Evolutionary conservation across 805 yeast species (phyloP), one percentile per base, ranked within the genome.

Genomic region (Saturnispora saitoi): DNA sequence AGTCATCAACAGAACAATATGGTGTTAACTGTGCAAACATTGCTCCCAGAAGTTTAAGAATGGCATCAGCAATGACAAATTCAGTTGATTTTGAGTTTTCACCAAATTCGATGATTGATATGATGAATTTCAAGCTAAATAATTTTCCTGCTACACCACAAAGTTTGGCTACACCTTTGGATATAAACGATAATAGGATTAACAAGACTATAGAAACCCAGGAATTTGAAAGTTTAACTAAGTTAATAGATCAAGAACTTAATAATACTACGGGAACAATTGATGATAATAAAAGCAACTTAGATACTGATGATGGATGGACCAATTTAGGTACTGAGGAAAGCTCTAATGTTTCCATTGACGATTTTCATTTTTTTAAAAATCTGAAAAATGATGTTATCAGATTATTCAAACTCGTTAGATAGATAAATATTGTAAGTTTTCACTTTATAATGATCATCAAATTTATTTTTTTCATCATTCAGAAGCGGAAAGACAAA

Each of bases 321-420:
- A 42, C 51, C 7, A 51, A 49, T 47, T 45, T 57, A 12, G 60
- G 60, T 30, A 56, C 58, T 9, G 56, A 52, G 26, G 56, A 49
- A 32, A 45, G 37, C 15, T 32, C 43, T 2, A 48, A 45, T 20
- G 37, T 43, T 15, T 50, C 56, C 14, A 48, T 57, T 17, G 62
- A 58, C 44, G 62, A 58, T 49, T 58, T 58, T 45, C 61, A 58
- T 48, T 58, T 54, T 38, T 58, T 55, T 36, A 58, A 55, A 40
- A 54, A 57, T 32, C 44, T 58, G 36, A 58, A 58, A 34, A 48
- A 49, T 32, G 62, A 58, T 48, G 61, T 58, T 34, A 43, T 56
- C 9, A 47, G 56, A 14, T 40, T 58, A 19, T 58, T 56, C 32
- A 55, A 47, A 24, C 24, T 50, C n/a, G 46, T 50, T 4, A n/a